These are phyloP conservation scores for Ochromonas danica DNA, from an alignment of 108 stramenopile genomes.

Conservation along the genomic window DNA sequence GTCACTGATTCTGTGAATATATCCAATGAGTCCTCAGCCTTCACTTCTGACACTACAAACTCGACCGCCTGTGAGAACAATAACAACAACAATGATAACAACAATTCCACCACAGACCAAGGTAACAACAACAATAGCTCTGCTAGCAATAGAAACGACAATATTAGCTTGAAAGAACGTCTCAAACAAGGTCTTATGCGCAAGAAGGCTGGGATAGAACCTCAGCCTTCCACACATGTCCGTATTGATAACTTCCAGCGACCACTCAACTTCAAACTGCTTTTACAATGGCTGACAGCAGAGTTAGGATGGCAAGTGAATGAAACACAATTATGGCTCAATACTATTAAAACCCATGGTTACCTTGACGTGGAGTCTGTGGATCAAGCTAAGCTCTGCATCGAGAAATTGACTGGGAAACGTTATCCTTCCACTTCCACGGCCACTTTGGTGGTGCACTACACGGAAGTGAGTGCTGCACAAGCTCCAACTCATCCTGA, in stretches of 20 bases:
- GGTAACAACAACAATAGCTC: no score
- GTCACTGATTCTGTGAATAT: no score
- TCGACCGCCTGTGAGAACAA: no score
- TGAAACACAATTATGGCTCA: not conserved
- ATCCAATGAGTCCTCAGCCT: no score
- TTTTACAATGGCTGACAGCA: not conserved
- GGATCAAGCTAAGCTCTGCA: not conserved
- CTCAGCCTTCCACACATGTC: no score
- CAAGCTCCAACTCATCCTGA: slow-evolving; percentile 3
- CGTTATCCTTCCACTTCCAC: not conserved
- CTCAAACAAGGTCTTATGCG: no score
- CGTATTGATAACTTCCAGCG: slow-evolving; percentile 12
- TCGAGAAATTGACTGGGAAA: not conserved
- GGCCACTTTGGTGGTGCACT: not conserved
- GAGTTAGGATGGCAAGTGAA: not conserved
- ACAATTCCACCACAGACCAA: no score
- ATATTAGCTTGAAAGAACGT: no score
- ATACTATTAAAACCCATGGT: not conserved
- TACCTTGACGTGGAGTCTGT: not conserved
- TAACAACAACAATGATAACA: no score
- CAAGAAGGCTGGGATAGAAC: no score
- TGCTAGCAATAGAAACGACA: no score
- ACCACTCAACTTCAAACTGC: not conserved
- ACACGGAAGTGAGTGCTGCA: not conserved
- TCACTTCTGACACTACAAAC: no score